A percentile compares a stretch with the other conserved stretches of the same genome.
These are phyloP conservation scores for Monoraphidium neglectum DNA, from an alignment of 139 green algal species.

Conservation along the genomic window DNA sequence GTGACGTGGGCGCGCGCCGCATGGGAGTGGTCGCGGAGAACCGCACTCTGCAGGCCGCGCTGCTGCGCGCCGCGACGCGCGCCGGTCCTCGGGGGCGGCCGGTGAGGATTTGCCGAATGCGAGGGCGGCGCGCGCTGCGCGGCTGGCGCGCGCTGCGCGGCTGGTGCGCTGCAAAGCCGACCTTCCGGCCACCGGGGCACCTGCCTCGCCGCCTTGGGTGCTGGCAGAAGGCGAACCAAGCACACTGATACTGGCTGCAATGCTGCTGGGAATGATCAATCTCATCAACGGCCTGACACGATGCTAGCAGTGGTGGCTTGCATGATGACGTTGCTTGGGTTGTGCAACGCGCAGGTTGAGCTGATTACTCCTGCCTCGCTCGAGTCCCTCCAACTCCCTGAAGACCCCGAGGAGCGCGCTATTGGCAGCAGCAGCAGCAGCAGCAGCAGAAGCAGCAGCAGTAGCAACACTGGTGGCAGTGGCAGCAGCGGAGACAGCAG, in stretches of 20 bases:
- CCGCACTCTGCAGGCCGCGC: constrained; percentile 57
- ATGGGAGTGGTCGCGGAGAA: constrained; percentile 84
- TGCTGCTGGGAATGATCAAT: too few species aligned
- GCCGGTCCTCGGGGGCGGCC: constrained; percentile 28
- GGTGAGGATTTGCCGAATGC: too few species aligned
- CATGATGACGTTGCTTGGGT: neutral
- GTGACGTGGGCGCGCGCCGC: constrained; percentile 32
- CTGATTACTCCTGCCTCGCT: neutral
- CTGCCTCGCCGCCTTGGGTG: too few species aligned
- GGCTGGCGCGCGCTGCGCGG: too few species aligned
- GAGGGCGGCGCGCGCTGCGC: too few species aligned
- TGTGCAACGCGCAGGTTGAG: neutral
- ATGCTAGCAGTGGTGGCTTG: too few species aligned
- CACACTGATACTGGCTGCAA: too few species aligned
- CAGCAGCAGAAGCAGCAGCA: constrained; percentile 19
- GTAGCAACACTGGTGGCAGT: neutral
- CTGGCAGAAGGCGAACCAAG: too few species aligned
- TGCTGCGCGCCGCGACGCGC: constrained; percentile 35
- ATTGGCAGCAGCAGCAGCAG: constrained; percentile 2
- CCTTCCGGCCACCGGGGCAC: too few species aligned
- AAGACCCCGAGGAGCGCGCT: neutral
- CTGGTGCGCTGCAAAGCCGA: too few species aligned
- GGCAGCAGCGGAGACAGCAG: neutral
- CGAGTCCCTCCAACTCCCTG: neutral
- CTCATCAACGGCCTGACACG: too few species aligned